A percentile compares a stretch with the other conserved stretches of the same genome.
phyloP scores from a whole-genome alignment of 352 stramenopile genomes.

The Pythium brachiatum region DNA sequence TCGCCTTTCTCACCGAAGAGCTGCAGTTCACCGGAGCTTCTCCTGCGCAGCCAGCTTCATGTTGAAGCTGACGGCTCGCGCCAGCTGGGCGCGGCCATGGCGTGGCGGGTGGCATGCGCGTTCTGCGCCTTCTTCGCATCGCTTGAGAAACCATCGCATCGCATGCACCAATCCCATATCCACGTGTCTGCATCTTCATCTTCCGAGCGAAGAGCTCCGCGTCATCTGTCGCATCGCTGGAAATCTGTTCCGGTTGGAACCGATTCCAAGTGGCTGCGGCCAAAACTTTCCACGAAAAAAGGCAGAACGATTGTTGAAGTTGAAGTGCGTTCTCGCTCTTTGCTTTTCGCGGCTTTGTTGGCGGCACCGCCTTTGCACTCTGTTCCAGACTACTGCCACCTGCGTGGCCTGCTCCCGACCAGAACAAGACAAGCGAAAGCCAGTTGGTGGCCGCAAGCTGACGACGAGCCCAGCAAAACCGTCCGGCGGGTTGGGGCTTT shows the following conservation, averaged over 20 bases:
- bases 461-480: background rate
- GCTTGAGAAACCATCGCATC: background rate
- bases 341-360: background rate
- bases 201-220: too few relatives aligned
- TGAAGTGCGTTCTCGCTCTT: conserved; percentile 13
- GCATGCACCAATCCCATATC: background rate
- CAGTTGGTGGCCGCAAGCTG: conserved; percentile 3
- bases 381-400: background rate
- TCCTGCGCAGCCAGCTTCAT: too few relatives aligned
- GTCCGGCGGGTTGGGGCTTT: background rate
- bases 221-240: background rate
- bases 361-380: background rate
- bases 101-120: too few relatives aligned
- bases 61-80: background rate
- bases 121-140: background rate
- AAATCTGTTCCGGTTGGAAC: background rate
- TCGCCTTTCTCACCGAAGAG: background rate
- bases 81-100: background rate
- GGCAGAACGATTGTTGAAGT: conserved; percentile 21
- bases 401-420: background rate
- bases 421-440: background rate
- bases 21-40: background rate
- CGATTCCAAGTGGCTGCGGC: background rate
- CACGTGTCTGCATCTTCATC: background rate
- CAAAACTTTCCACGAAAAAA: conserved; percentile 11